These are phyloP conservation scores for Aspergillus conjunctus DNA, from an alignment of 495 filamentous ascomycete species.

Conservation along the genomic window DNA sequence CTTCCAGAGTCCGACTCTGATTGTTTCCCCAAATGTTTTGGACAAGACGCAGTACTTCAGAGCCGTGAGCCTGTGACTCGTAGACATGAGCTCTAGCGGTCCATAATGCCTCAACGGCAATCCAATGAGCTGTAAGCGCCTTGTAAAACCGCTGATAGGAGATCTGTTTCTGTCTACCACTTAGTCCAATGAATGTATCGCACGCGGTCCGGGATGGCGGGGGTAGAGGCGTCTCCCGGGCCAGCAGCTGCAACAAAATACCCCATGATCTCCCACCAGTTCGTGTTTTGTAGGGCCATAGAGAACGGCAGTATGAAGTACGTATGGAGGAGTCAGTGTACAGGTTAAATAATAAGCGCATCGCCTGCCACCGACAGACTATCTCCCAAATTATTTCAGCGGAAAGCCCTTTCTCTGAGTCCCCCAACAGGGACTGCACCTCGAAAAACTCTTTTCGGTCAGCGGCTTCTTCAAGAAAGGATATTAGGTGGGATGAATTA, in stretches of 20 bases:
- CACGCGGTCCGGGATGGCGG: background rate
- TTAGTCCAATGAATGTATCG: background rate
- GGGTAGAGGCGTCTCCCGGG: background rate
- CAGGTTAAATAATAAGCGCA: conserved; percentile 16
- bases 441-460: background rate
- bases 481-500: background rate
- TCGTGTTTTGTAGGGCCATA: background rate
- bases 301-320: background rate
- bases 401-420: background rate
- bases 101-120: background rate
- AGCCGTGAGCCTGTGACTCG: background rate
- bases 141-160: conserved; percentile 11
- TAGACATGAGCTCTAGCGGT: background rate
- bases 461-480: background rate
- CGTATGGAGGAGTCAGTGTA: background rate
- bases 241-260: background rate
- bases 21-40: background rate
- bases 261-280: background rate
- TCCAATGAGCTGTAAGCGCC: conserved; percentile 7
- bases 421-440: background rate
- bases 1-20: background rate
- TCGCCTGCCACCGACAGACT: background rate
- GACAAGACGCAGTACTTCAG: background rate
- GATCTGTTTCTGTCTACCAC: background rate
- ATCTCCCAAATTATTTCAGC: background rate